These are phyloP conservation scores for Blepharisma stoltei DNA, from an alignment of 73 alveolate genomes.

Conservation along the genomic window DNA sequence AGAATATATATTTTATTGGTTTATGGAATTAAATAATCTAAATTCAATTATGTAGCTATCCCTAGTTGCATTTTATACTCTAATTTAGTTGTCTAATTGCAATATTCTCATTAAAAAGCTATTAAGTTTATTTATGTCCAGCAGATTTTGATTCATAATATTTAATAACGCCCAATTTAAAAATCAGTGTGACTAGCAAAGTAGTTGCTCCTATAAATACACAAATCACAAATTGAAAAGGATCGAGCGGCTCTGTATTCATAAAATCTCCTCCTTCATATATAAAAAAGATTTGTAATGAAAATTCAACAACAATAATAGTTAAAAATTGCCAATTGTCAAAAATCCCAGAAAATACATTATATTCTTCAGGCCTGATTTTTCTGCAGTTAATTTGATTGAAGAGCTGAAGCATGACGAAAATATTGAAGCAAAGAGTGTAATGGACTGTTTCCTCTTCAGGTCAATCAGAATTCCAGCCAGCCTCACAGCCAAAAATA, in stretches of 20 bases:
- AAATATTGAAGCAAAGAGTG: slow-evolving; percentile 68
- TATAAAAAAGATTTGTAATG: slow-evolving; percentile 61
- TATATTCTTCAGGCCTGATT: slow-evolving; percentile 32
- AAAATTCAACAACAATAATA: slow-evolving; percentile 37
- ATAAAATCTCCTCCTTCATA: slow-evolving; percentile 56
- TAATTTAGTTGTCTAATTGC: no score
- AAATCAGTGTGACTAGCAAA: no score
- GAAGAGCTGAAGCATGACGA: slow-evolving; percentile 64
- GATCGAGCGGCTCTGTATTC: neutral
- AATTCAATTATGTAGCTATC: no score
- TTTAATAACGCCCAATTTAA: no score
- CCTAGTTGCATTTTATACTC: no score
- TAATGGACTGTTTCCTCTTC: slow-evolving; percentile 46
- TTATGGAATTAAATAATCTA: no score
- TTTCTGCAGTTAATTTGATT: slow-evolving; percentile 72
- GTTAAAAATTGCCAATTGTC: neutral
- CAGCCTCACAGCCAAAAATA: slow-evolving; percentile 31
- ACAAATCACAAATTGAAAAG: no score
- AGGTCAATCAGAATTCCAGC: slow-evolving; percentile 36
- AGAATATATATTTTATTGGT: no score
- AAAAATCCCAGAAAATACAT: slow-evolving; percentile 16
- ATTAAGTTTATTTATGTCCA: no score
- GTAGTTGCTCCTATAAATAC: no score
- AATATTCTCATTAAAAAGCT: no score
- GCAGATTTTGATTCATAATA: no score